Evolutionary conservation across 345 rosid genomes (phyloP).

Genomic region (Lumnitzera racemosa): DNA sequence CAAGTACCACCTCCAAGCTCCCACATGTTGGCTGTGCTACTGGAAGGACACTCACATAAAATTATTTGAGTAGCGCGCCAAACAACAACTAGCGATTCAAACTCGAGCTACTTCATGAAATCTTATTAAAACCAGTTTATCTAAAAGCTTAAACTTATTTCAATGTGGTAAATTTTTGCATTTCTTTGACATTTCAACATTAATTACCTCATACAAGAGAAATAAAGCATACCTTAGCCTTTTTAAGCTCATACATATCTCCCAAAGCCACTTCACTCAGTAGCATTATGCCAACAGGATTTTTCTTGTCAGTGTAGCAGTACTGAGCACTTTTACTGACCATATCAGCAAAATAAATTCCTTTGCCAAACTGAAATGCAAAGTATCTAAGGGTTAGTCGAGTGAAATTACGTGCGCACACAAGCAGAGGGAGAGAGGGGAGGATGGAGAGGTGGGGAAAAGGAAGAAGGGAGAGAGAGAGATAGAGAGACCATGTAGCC

Average conservation of each 20-base stretch:
- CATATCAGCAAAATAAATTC: conserved; percentile 93
- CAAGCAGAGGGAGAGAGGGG: too few species aligned
- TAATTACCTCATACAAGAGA: conserved; percentile 5
- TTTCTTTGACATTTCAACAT: not conserved
- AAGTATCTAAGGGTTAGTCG: conserved; percentile 14
- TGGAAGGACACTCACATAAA: too few species aligned
- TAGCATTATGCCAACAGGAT: conserved; percentile 87
- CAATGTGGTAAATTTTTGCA: too few species aligned
- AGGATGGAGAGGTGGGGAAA: not conserved
- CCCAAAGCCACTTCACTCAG: conserved; percentile 92
- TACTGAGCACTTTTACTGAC: conserved; percentile 99
- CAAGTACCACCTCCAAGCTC: too few species aligned
- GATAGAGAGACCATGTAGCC: conserved; percentile 75
- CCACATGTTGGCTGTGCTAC: too few species aligned
- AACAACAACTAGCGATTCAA: not conserved
- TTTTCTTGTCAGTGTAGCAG: conserved; percentile 69
- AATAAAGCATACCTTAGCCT: conserved; percentile 46
- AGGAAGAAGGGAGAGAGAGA: conserved; percentile 8
- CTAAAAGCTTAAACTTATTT: too few species aligned
- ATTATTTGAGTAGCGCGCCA: too few species aligned
- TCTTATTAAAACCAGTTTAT: too few species aligned
- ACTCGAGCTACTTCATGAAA: too few species aligned
- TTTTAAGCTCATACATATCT: conserved; percentile 69
- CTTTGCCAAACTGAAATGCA: conserved; percentile 81
- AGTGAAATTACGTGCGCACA: not conserved